Base-by-base conservation (phyloP, 495 filamentous ascomycete genomes). In the Talaromyces stipitatus region DNA sequence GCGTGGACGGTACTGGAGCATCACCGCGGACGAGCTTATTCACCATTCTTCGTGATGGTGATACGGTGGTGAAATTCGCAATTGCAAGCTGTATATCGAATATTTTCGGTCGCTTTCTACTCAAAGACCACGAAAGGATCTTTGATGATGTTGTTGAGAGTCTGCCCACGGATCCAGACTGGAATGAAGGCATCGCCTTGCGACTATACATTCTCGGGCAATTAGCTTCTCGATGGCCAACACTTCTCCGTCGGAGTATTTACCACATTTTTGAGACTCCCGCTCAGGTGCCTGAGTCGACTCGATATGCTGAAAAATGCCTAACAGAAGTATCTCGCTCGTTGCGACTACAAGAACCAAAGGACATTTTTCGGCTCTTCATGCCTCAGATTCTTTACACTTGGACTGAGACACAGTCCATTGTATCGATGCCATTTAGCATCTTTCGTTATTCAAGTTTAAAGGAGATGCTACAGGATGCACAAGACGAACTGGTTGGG, bases 221-320 rank as follows among this genome's bases (percentile, higher is more conserved):
- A 59, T 71, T 99, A 36, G 92, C 87, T 43, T 87, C 89, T 26
- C 67, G 69, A 59, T 96, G 88, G 91, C 83, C 85, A 56, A 95
- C 88, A 5, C 78, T 92, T 54, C 74, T 92, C 47, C 87, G 89
- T 51, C 85, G 86, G 58, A 87, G 87, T 59, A 87, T 95, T 18
- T 97, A 96, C 67, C 86, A 92, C 68, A 90, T 96, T 22, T 94
- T 96, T 61, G 94, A 97, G 68, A 90, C 84, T 0, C 85, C 94
- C 1, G 90, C 85, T 5, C 80, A 80, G 38, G 78, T 92, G 1
- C 73, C 80, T 14, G 65, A 70, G 10, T 85, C 86, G 20, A 69
- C 79, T 43, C 71, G 70, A 32, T 87, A 97, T 71, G 91, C 92
- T 2, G 78, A 78, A 48, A 80, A 77, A 50, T 91, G 89, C 63